Percentiles rank a stretch among this genome's conserved stretches.
These are phyloP conservation scores for Chlamydomonas incerta DNA, from an alignment of 139 green algal genomes.

Conservation along the genomic window DNA sequence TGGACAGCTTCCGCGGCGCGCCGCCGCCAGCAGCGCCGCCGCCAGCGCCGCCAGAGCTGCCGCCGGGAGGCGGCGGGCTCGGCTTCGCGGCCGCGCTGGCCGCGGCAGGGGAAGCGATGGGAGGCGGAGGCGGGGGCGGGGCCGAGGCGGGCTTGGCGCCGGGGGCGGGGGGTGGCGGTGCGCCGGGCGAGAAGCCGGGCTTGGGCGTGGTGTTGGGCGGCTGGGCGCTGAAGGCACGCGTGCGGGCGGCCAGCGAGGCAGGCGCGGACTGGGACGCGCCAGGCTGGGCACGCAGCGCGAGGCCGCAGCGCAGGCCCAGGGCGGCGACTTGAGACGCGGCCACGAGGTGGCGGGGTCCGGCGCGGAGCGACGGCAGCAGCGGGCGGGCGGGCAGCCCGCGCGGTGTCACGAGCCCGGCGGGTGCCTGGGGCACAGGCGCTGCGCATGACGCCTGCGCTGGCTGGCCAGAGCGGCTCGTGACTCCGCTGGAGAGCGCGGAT, in stretches of 20 bases:
- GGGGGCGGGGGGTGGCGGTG: neutral
- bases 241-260: no score
- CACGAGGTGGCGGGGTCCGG: neutral
- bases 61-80: neutral
- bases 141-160: neutral
- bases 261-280: neutral
- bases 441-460: no score
- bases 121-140: neutral
- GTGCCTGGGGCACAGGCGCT: no score
- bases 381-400: no score
- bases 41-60: neutral
- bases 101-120: neutral
- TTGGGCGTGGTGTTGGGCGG: neutral
- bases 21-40: neutral
- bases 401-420: no score
- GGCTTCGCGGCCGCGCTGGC: neutral
- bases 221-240: neutral
- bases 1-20: no score
- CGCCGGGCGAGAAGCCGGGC: slow-evolving; percentile 19
- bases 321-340: neutral
- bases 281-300: neutral
- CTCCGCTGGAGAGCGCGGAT: no score
- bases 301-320: slow-evolving; percentile 1
- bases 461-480: no score
- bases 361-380: no score